phyloP scores from a whole-genome alignment of 1,284 basidiomycete genomes.

The Golubevia pallescens region DNA sequence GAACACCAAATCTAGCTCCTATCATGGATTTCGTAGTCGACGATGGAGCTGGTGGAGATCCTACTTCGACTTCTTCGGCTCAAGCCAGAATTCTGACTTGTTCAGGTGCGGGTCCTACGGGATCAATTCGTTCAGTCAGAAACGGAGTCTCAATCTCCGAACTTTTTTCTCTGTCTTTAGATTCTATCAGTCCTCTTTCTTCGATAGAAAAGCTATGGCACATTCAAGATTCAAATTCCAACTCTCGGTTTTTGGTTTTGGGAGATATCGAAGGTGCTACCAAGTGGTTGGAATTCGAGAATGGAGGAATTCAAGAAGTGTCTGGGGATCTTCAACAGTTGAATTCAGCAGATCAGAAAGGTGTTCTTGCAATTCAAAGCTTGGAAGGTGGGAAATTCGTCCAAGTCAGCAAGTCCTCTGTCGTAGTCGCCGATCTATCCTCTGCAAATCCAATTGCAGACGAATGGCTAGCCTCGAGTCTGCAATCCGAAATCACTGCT shows the following conservation, averaged over 20 bases:
- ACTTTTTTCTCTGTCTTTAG: neutral
- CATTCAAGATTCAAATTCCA: neutral
- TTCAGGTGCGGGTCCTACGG: slow-evolving; percentile 46
- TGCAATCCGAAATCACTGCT: slow-evolving; percentile 1
- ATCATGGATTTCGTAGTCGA: slow-evolving; percentile 52
- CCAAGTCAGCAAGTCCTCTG: slow-evolving; percentile 16
- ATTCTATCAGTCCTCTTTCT: neutral
- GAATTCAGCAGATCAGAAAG: neutral
- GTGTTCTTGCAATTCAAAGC: neutral
- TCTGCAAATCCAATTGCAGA: slow-evolving; percentile 11
- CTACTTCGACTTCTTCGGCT: slow-evolving; percentile 18
- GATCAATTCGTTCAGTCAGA: slow-evolving; percentile 39
- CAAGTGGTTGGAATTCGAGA: slow-evolving; percentile 1
- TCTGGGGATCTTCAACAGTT: neutral
- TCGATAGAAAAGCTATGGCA: neutral
- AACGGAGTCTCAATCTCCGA: slow-evolving; percentile 31
- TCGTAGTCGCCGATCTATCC: slow-evolving; percentile 1
- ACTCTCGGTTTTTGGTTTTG: neutral
- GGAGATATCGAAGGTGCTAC: neutral
- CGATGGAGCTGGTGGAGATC: slow-evolving; percentile 24
- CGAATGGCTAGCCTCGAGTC: slow-evolving; percentile 8
- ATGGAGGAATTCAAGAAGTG: neutral
- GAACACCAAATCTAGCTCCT: slow-evolving; percentile 26
- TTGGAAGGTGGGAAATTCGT: slow-evolving; percentile 14
- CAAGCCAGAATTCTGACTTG: slow-evolving; percentile 47